A percentile compares a stretch with the other conserved stretches of the same genome.
Evolutionary conservation across 805 yeast genomes (phyloP).

Genomic region (Barnettozyma salicaria): DNA sequence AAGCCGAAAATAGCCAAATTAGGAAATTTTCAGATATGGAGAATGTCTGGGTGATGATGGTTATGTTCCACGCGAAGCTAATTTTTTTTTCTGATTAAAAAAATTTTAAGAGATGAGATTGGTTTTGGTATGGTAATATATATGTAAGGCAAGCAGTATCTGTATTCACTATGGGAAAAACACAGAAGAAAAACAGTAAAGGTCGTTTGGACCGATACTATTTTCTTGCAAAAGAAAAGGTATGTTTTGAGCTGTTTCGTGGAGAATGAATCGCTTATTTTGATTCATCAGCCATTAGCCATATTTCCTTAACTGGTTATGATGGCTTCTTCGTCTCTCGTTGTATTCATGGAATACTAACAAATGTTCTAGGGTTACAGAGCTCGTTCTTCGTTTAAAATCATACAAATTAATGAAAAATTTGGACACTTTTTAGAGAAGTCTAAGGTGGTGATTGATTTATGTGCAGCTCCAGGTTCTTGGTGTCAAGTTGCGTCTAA

Average conservation of each 20-base stretch:
- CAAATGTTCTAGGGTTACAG: constrained; percentile 60
- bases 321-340: not conserved
- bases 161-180: constrained; percentile 60
- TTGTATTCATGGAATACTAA: constrained; percentile 5
- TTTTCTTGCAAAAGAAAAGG: constrained; percentile 89
- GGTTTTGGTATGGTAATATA: no score
- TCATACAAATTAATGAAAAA: constrained; percentile 92
- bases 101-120: not conserved
- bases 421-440: constrained; percentile 92
- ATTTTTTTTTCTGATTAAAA: not conserved
- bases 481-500: constrained; percentile 99
- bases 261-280: no score
- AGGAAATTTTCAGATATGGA: no score
- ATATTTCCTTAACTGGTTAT: no score
- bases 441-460: constrained; percentile 92
- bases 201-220: constrained; percentile 99
- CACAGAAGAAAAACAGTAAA: constrained; percentile 92
- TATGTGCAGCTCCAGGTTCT: constrained; percentile 99
- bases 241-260: constrained; percentile 11
- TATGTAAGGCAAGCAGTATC: not conserved
- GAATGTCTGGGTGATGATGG: no score
- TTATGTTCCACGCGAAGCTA: no score
- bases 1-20: no score
- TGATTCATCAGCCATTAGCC: no score
- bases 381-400: constrained; percentile 97